Evolutionary conservation across 2,329 filamentous ascomycete genomes (phyloP).

Genomic region (Xylaria digitata): DNA sequence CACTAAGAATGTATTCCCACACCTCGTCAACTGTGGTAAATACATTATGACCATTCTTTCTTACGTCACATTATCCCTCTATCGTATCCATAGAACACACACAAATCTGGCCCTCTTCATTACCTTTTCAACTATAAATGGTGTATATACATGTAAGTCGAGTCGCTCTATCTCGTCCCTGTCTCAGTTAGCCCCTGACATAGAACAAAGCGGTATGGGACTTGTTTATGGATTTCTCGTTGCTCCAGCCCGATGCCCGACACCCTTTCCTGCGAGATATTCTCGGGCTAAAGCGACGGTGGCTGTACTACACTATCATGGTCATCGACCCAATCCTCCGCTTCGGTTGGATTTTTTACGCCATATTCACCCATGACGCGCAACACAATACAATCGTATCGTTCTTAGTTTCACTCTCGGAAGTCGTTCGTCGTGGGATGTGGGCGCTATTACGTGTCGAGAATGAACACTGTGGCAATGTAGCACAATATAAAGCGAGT

Average conservation of each 20-base stretch:
- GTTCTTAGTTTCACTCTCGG: slow-evolving; percentile 81
- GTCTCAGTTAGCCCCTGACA: background rate
- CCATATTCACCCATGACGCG: slow-evolving; percentile 80
- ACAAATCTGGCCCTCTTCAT: slow-evolving; percentile 78
- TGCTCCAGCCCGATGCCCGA: slow-evolving; percentile 80
- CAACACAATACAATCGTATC: slow-evolving; percentile 87
- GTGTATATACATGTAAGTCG: slow-evolving; percentile 78
- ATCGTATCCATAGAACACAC: slow-evolving; percentile 74
- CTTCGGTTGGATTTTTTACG: slow-evolving; percentile 95
- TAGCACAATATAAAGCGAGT: slow-evolving; percentile 87
- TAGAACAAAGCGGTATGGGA: slow-evolving; percentile 81
- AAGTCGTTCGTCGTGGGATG: slow-evolving; percentile 85
- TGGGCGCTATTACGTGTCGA: slow-evolving; percentile 96
- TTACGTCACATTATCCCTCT: slow-evolving; percentile 82
- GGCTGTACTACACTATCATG: slow-evolving; percentile 91
- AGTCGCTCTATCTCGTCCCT: slow-evolving; percentile 48
- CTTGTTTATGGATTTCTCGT: slow-evolving; percentile 93
- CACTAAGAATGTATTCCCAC: slow-evolving; percentile 88
- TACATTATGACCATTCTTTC: slow-evolving; percentile 86
- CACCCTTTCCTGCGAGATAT: slow-evolving; percentile 78
- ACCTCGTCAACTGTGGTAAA: slow-evolving; percentile 92
- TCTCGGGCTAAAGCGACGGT: slow-evolving; percentile 79
- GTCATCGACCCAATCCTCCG: slow-evolving; percentile 83
- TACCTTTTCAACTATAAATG: slow-evolving; percentile 82
- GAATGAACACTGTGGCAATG: slow-evolving; percentile 96